A percentile compares a stretch with the other conserved stretches of the same genome.
phyloP scores from a whole-genome alignment of 2,329 filamentous ascomycete species.

The Chrysoporthe austroafricana region DNA sequence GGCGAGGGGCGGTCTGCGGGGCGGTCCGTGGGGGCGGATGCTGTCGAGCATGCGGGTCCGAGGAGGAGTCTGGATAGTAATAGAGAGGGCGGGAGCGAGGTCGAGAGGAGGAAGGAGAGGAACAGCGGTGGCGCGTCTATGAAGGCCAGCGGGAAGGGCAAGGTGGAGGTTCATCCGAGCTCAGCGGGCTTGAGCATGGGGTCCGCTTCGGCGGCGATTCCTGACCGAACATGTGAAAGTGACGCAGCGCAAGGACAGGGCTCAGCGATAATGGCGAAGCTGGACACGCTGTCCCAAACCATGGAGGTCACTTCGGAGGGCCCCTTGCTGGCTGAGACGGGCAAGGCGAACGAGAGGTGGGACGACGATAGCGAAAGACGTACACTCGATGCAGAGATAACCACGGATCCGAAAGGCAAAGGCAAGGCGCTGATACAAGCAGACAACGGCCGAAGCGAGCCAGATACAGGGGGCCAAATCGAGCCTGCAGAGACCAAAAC shows the following conservation, averaged over 20 bases:
- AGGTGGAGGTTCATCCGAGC: not conserved
- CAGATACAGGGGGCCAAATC: not conserved
- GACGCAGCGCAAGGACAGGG: not conserved
- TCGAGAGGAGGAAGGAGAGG: constrained; percentile 8
- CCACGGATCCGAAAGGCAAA: not conserved
- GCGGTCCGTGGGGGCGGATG: constrained; percentile 11
- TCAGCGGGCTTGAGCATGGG: not conserved
- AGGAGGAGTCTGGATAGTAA: constrained; percentile 1
- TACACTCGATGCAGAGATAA: not conserved
- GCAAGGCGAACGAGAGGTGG: not conserved
- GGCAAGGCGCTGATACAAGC: constrained; percentile 3
- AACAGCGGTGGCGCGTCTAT: constrained; percentile 4
- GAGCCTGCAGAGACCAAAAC: not conserved
- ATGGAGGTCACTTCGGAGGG: not conserved
- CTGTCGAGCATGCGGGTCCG: constrained; percentile 11
- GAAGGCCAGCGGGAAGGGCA: not conserved
- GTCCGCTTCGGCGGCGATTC: not conserved
- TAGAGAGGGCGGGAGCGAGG: constrained; percentile 5
- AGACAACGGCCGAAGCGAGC: not conserved
- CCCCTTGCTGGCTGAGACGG: not conserved
- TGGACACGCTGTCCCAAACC: not conserved
- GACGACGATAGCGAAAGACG: not conserved
- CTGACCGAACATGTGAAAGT: not conserved
- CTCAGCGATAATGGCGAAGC: no score
- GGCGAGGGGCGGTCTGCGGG: constrained; percentile 13